Conservation (phyloP, 495 filamentous ascomycete genomes). For the Aspergillus asperescens region DNA sequence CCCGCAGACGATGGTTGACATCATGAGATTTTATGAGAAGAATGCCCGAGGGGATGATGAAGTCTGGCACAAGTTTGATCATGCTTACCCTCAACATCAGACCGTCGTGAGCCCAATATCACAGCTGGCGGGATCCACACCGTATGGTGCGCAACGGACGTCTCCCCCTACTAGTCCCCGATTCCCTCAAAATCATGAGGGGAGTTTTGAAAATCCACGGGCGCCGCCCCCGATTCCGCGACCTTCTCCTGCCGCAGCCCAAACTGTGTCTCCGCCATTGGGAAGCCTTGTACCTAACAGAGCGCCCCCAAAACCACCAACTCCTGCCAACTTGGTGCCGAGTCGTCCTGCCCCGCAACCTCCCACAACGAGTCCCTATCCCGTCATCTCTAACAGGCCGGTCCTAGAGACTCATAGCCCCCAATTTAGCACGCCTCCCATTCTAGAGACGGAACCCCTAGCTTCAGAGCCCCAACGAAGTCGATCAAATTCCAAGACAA, state of each 20-base stretch:
- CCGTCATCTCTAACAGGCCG: constrained; percentile 16
- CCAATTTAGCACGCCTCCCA: constrained; percentile 30
- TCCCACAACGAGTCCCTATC: constrained; percentile 34
- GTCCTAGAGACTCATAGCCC: constrained; percentile 23
- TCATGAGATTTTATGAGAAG: constrained; percentile 95
- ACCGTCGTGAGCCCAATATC: constrained; percentile 39
- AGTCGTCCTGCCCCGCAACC: constrained; percentile 48
- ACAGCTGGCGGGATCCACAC: constrained; percentile 13
- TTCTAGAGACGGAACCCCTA: constrained; percentile 52
- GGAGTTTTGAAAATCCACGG: constrained; percentile 95
- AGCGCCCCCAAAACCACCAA: constrained; percentile 42
- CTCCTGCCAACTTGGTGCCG: constrained; percentile 27
- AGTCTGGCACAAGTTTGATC: constrained; percentile 91
- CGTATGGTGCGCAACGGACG: constrained; percentile 36
- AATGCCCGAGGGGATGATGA: constrained; percentile 79
- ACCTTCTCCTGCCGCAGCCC: constrained; percentile 28
- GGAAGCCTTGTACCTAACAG: constrained; percentile 40
- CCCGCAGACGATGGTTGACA: constrained; percentile 88
- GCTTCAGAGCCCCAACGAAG: constrained; percentile 44
- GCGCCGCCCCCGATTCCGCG: constrained; percentile 86
- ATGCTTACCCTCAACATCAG: constrained; percentile 61
- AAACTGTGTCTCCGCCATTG: constrained; percentile 29
- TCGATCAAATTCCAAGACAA: constrained; percentile 37
- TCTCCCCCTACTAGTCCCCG: constrained; percentile 83
- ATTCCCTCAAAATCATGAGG: constrained; percentile 85